Conservation (phyloP, 352 stramenopile species). For the Phytophthora sojae region DNA sequence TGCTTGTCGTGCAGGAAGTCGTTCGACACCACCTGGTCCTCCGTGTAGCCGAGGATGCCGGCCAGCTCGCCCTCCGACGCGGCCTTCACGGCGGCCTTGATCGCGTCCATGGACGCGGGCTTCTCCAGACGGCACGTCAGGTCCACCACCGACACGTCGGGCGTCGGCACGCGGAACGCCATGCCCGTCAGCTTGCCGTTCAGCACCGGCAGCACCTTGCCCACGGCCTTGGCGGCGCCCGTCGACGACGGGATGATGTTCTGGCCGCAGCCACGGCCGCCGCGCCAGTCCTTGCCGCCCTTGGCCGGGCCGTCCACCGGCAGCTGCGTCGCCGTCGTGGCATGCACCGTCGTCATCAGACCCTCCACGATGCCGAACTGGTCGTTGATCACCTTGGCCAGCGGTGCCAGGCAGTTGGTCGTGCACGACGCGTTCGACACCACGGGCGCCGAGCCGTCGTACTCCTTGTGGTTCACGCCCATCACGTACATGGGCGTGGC, state of each 20-base stretch:
- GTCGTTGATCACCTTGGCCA: too few species aligned
- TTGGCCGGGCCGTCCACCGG: too few species aligned
- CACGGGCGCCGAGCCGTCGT: slow-evolving; percentile 88
- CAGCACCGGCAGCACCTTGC: slow-evolving; percentile 83
- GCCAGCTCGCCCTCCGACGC: slow-evolving; percentile 93
- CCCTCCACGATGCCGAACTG: too few species aligned
- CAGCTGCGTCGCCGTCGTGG: too few species aligned
- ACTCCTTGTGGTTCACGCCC: slow-evolving; percentile 97
- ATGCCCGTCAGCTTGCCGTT: slow-evolving; percentile 94
- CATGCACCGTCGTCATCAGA: too few species aligned
- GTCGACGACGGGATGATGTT: slow-evolving; percentile 99
- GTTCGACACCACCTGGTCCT: slow-evolving; percentile 96
- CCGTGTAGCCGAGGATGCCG: slow-evolving; percentile 97
- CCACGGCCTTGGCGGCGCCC: slow-evolving; percentile 92
- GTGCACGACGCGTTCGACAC: slow-evolving; percentile 88
- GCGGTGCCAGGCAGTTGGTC: too few species aligned
- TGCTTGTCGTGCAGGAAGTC: slow-evolving; percentile 97
- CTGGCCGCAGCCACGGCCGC: too few species aligned
- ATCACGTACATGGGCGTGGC: slow-evolving; percentile 98
- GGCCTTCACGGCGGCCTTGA: slow-evolving; percentile 96
- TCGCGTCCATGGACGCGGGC: slow-evolving; percentile 97
- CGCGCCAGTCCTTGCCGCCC: too few species aligned
- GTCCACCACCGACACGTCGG: slow-evolving; percentile 92
- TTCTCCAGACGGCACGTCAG: slow-evolving; percentile 85
- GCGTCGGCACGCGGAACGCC: slow-evolving; percentile 91